Evolutionary conservation across 202 grass and related monocot species (phyloP).

Genomic region (Hordeum pubiflorum): DNA sequence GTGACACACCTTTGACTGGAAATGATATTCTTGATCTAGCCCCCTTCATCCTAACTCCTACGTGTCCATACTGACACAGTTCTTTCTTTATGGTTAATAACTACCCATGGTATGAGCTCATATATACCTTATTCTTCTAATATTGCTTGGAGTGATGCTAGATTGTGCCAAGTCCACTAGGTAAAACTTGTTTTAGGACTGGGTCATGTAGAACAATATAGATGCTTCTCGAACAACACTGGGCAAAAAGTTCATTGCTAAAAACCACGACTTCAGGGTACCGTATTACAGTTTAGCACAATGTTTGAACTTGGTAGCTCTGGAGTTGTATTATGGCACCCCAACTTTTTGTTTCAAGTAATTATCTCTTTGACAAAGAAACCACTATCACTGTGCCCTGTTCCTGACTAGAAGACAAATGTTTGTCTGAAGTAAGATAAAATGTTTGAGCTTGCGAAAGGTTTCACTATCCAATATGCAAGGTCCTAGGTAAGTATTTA

Average conservation of each 20-base stretch:
- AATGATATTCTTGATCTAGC: not conserved
- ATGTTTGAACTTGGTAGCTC: not conserved
- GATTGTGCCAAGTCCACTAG: not conserved
- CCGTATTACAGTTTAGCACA: not conserved
- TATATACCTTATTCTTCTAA: not conserved
- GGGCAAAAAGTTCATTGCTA: not conserved
- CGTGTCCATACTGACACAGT: not conserved
- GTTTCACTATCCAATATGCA: not conserved
- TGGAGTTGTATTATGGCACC: not conserved
- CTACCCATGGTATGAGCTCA: not conserved
- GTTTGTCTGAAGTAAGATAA: not conserved
- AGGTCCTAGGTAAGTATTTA: not conserved
- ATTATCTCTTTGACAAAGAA: not conserved
- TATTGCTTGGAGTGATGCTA: not conserved
- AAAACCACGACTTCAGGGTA: not conserved
- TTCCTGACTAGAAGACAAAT: not conserved
- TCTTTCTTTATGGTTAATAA: not conserved
- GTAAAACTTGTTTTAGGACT: not conserved
- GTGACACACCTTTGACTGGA: not conserved
- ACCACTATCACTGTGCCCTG: not conserved
- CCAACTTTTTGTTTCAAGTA: not conserved
- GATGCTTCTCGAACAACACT: conserved; percentile 5
- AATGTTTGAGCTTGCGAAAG: conserved; percentile 5
- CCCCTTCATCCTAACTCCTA: not conserved
- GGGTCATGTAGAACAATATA: not conserved